Evolutionary conservation across 2,329 filamentous ascomycete species (phyloP).

Genomic region (Xylariaceae sp.): DNA sequence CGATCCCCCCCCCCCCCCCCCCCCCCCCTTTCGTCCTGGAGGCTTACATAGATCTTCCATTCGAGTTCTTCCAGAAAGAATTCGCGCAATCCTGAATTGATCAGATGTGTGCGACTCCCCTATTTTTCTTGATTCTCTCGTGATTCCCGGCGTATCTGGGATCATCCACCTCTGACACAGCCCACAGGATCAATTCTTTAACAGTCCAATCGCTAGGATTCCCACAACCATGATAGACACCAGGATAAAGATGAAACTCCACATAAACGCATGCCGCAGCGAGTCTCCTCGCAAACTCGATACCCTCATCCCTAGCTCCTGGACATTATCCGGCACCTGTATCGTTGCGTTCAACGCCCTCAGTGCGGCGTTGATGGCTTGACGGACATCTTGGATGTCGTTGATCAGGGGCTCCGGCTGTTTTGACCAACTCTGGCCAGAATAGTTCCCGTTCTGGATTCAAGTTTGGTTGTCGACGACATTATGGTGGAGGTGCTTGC

Average conservation of each 20-base stretch:
- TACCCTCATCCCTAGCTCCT: slow-evolving; percentile 20
- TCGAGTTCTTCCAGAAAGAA: too few species aligned
- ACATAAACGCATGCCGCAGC: slow-evolving; percentile 21
- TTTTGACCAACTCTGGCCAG: background rate
- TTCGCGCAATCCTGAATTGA: too few species aligned
- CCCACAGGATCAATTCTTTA: background rate
- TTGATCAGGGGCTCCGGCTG: slow-evolving; percentile 9
- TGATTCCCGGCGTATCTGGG: too few species aligned
- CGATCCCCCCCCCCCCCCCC: too few species aligned
- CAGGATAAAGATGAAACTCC: slow-evolving; percentile 28
- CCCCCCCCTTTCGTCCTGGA: too few species aligned
- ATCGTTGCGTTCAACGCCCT: background rate
- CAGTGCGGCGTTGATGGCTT: background rate
- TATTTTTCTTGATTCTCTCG: too few species aligned
- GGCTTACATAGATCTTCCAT: too few species aligned
- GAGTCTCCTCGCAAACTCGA: slow-evolving; percentile 22
- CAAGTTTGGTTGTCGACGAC: slow-evolving; percentile 12
- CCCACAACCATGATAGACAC: slow-evolving; percentile 22
- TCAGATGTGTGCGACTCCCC: too few species aligned
- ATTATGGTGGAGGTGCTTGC: slow-evolving; percentile 2
- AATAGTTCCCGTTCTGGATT: slow-evolving; percentile 11
- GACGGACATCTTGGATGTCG: slow-evolving; percentile 8
- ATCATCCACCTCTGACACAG: too few species aligned
- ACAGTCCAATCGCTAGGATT: background rate
- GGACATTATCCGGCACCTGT: slow-evolving; percentile 9